Percentiles rank a stretch among this genome's conserved stretches.
phyloP scores from a whole-genome alignment of 2,329 filamentous ascomycete genomes.

The Sclerotinia trifoliorum region DNA sequence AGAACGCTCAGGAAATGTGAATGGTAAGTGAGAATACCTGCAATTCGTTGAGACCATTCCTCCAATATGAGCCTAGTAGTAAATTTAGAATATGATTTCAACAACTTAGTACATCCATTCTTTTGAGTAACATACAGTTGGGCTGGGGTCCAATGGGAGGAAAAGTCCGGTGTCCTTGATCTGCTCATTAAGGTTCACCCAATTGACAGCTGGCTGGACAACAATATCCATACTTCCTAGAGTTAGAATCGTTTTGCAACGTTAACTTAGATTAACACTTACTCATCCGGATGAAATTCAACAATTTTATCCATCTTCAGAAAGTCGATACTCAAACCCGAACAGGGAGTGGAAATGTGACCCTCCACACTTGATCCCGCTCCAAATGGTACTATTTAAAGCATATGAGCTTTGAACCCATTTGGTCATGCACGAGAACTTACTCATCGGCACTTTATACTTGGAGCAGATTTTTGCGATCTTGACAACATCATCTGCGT shows the following conservation, averaged over 20 bases:
- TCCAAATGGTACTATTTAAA: conserved; percentile 9
- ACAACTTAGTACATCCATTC: background rate
- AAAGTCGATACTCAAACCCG: conserved; percentile 87
- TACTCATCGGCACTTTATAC: conserved; percentile 72
- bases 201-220: conserved; percentile 83
- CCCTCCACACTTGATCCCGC: conserved; percentile 54
- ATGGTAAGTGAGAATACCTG: conserved; percentile 19
- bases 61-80: conserved; percentile 63
- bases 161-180: conserved; percentile 72
- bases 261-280: background rate
- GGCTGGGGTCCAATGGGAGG: conserved; percentile 78
- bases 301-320: conserved; percentile 79
- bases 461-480: conserved; percentile 70
- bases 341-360: conserved; percentile 82
- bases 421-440: conserved; percentile 41
- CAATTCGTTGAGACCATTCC: conserved; percentile 80
- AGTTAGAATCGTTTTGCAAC: background rate
- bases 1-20: background rate
- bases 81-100: background rate
- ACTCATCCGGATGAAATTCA: conserved; percentile 73
- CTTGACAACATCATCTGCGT: conserved; percentile 59
- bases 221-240: conserved; percentile 70
- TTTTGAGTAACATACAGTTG: conserved; percentile 42
- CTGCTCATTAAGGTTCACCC: conserved; percentile 78
- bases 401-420: background rate